Base-by-base conservation (phyloP, 768 basidiomycete genomes). In the Phylloporus scabripes region DNA sequence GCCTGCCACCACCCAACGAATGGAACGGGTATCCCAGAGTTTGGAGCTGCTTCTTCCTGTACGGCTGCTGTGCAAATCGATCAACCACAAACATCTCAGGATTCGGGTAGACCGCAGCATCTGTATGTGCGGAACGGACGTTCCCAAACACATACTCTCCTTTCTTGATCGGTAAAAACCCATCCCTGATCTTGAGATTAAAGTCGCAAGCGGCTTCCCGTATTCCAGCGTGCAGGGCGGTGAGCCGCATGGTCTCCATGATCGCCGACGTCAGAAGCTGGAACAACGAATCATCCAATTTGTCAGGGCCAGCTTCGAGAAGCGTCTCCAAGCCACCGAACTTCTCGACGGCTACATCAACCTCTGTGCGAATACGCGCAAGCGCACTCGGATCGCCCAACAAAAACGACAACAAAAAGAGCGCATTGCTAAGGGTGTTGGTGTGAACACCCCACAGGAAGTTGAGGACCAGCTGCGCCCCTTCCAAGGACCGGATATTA, bases 281-380 rank as follows among this genome's bases (percentile, higher is more conserved):
- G 37, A 65, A 58, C 3, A 51, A 51, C 2, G 56, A 45, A 31
- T 58, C 46, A 9, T 60, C 61, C 47, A 64, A 8, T n/a, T 40
- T 18, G 5, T 50, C 47, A 0, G 58, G 58, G 33, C 23, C 51
- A 1, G 48, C 52, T 5, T 41, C 48, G 0, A 63, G 45, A 2
- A 63, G 41, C 11, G 20, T 23, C 17, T 55, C 55, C 40, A 63
- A 42, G 38, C 31, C 32, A 3, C 58, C 48, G 1, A 45, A 58
- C 8, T 29, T 54, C 24, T 49, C 23, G 6, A 63, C 44, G 1
- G 53, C 58, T 6, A 14, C 18, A 33, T 80, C 78, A 11, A 81
- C 62, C 50, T 81, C 76, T 4, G 65, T 61, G 2, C 74, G 73
- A 5, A 79, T 68, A 44, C 70, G 73, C 24, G 69, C 66, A 62